These are phyloP conservation scores for Zymoseptoria brevis DNA, from an alignment of 2,329 filamentous ascomycete genomes.

Conservation along the genomic window DNA sequence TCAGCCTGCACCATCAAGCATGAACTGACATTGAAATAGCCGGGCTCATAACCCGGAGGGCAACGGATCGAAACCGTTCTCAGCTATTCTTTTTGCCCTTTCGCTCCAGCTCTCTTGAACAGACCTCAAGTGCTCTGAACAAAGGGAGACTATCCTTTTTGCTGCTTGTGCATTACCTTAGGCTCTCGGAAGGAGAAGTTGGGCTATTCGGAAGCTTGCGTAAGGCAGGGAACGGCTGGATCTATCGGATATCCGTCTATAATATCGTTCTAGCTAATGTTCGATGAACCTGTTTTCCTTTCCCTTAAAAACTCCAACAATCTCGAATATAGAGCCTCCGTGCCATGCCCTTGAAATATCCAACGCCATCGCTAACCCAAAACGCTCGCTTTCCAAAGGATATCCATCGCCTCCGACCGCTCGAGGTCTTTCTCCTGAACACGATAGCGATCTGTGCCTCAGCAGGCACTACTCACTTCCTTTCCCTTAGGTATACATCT, in stretches of 20 bases:
- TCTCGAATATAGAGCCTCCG: too few relatives aligned
- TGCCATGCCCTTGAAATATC: neutral
- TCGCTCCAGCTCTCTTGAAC: too few relatives aligned
- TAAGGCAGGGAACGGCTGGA: too few relatives aligned
- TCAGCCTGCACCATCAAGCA: too few relatives aligned
- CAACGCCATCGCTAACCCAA: neutral
- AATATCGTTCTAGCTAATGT: too few relatives aligned
- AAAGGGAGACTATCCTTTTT: too few relatives aligned
- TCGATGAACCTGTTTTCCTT: neutral
- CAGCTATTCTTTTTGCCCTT: conserved; percentile 15
- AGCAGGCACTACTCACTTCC: neutral
- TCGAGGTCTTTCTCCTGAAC: neutral
- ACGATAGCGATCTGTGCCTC: neutral
- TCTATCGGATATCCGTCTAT: too few relatives aligned
- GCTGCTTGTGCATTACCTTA: too few relatives aligned
- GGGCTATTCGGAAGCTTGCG: too few relatives aligned
- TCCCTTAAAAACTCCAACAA: too few relatives aligned
- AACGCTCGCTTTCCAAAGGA: neutral
- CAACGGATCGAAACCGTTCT: conserved; percentile 26
- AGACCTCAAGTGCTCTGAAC: too few relatives aligned
- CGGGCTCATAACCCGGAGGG: conserved; percentile 28
- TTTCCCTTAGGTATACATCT: conserved; percentile 18
- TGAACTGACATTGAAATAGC: conserved; percentile 1
- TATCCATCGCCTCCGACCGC: neutral
- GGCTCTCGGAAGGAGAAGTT: too few relatives aligned